Base-by-base conservation (phyloP, 2,329 filamentous ascomycete species). In the Colletotrichum eleusines region DNA sequence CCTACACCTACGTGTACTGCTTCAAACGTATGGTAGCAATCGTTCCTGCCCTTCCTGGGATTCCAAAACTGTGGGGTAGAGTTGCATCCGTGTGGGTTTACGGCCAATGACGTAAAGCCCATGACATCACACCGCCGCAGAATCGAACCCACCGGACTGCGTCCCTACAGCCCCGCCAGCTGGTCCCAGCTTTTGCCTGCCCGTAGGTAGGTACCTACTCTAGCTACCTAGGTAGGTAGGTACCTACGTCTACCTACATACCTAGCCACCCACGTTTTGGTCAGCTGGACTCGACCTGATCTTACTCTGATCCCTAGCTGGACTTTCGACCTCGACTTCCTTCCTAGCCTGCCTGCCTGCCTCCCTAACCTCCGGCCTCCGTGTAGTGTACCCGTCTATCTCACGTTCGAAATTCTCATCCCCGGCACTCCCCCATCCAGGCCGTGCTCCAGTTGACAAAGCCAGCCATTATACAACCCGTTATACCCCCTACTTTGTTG, bases 81-180 rank as follows among this genome's bases (percentile, higher is more conserved):
- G 68, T 67, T 59, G 63, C 63, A 71, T 53, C 42, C 9, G 7
- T 42, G 68, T 62, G 68, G 68, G 23, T n/a, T 28, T 0, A 5
- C 14, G 50, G 50, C 68, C 68, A 71, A 67, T 71, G 68, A 71
- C 63, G 63, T 71, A 71, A 28, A 14, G 50, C 11, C 38, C 35
- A 71, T 71, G 68, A 71, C 68, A 71, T 71, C 68, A 71, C 68
- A 71, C 68, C 68, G 67, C 67, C 63, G 68, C 42, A 50, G 20
- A 9, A 62, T 51, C 33, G 63, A 51, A 35, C 6, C 26, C 12
- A n/a, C 42, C 50, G 31, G 68, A 40, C 57, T 46, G 48, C 38
- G 48, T 62, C 63, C 63, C 68, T 63, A 58, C 57, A 62, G 44
- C 55, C 62, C 63, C 53, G 23, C 38, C 8, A 31, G 14, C 16